Conservation (phyloP, 23 red algal species). For the Gracilaria caudata region DNA sequence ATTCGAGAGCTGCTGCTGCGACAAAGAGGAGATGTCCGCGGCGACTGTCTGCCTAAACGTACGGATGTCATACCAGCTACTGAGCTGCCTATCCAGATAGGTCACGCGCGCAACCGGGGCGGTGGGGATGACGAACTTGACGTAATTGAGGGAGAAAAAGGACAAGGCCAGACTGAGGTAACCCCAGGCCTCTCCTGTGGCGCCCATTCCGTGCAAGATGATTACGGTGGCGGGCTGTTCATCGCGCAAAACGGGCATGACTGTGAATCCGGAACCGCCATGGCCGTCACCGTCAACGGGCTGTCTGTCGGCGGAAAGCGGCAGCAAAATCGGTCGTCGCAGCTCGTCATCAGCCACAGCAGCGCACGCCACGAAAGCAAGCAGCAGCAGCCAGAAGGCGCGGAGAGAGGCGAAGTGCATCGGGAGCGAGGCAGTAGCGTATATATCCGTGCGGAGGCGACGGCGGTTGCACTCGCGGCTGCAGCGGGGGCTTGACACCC, state of each 20-base stretch:
- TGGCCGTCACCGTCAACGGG: constrained; percentile 57
- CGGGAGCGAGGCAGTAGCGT: no score
- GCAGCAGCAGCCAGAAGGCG: not conserved
- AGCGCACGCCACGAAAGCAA: not conserved
- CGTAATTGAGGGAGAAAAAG: constrained; percentile 68
- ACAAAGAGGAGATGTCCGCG: not conserved
- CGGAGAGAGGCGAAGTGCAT: not conserved
- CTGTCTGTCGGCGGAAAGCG: constrained; percentile 15
- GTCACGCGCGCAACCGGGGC: constrained; percentile 47
- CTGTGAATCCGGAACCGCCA: constrained; percentile 69
- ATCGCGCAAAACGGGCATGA: constrained; percentile 57
- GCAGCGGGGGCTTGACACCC: no score
- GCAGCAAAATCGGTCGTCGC: not conserved
- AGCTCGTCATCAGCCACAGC: not conserved
- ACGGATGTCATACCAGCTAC: constrained; percentile 78
- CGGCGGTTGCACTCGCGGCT: no score
- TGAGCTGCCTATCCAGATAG: constrained; percentile 32
- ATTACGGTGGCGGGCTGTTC: constrained; percentile 64
- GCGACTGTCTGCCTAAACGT: constrained; percentile 9
- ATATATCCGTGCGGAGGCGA: no score
- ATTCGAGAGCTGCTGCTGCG: not conserved
- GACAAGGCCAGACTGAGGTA: constrained; percentile 54
- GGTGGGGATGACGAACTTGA: constrained; percentile 82
- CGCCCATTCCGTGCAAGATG: constrained; percentile 89
- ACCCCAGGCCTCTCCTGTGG: constrained; percentile 82